Base-by-base conservation (phyloP, 148 eudicot genomes). In the Salicornia ramosissima region DNA sequence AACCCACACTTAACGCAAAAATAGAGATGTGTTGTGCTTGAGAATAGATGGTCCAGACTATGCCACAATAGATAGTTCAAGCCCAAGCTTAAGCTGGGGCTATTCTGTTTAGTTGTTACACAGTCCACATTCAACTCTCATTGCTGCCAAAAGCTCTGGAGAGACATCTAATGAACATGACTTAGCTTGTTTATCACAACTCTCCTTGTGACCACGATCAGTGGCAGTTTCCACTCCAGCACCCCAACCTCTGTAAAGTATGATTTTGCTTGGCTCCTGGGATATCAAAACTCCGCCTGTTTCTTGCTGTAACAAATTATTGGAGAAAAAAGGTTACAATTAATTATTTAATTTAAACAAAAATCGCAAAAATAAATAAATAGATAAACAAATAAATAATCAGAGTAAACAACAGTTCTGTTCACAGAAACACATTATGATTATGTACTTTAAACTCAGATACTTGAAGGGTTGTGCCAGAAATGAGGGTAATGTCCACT, bases 191-290 rank as follows among this genome's bases (percentile, higher is more conserved):
- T 52, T 67, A 76, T 46, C 69, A 67, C 16, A 25, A 46, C 25
- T 57, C 65, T 62, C 58, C 14, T 64, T 65, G 69, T 74, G 51
- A 39, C 24, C 10, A 49, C 59, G 19, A 73, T 34, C 67, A 63
- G 58, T 29, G 46, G 54, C 75, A 57, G 64, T 69, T 61, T 86
- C 85, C 36, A 71, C 71, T 61, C 64, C 82, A 42, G 80, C 86
- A 65, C 93, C 93, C 99, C 99, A 91, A 60, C 97, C 97, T 74
- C 96, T 78, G 71, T 91, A 89, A 25, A 91, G 82, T 71, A 89
- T 94, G 77, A 94, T 81, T 74, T 91, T 91, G 81, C 88, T 90
- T 26, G 91, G 91, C 78, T 94, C 97, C 80, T 83, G 96, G 71
- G 99, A 91, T 28, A 91, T 87, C 55, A 91, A 82, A 73, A 87